These are phyloP conservation scores for Triticum aestivum DNA, from an alignment of 176 grass and related monocot genomes.

Conservation along the genomic window DNA sequence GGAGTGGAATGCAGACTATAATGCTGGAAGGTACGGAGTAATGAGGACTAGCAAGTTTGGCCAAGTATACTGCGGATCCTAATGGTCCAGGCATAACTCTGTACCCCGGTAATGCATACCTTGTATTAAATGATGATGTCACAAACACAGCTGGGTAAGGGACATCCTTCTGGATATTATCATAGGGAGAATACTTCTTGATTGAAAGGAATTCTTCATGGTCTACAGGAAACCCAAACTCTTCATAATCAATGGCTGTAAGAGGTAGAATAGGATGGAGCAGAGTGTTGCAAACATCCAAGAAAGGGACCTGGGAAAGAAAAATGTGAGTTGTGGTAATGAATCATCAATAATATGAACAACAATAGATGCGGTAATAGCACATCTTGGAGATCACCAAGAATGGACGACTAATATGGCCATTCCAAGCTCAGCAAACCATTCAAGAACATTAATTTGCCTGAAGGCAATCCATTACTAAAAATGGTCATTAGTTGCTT, in stretches of 20 bases:
- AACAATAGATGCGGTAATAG: constrained; percentile 12
- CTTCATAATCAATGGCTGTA: constrained; percentile 90
- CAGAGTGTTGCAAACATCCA: constrained; percentile 94
- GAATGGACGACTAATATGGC: neutral
- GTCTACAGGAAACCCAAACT: constrained; percentile 89
- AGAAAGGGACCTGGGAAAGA: constrained; percentile 78
- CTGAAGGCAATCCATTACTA: neutral
- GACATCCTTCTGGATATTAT: constrained; percentile 85
- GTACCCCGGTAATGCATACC: constrained; percentile 33
- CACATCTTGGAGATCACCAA: neutral
- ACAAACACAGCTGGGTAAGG: constrained; percentile 90
- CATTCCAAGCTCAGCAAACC: neutral
- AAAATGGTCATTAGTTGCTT: neutral
- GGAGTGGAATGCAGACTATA: neutral
- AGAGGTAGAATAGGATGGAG: constrained; percentile 87
- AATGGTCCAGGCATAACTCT: neutral
- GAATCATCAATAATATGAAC: neutral
- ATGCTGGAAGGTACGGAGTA: neutral
- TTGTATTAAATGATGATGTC: constrained; percentile 91
- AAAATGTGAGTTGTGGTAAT: constrained; percentile 16
- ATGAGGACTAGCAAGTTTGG: constrained; percentile 7
- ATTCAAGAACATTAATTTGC: neutral
- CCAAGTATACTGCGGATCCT: neutral
- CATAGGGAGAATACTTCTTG: constrained; percentile 92
- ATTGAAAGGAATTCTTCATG: constrained; percentile 88